These are phyloP conservation scores for Plasmodium cynomolgi DNA, from an alignment of 169 alveolate species.

Conservation along the genomic window DNA sequence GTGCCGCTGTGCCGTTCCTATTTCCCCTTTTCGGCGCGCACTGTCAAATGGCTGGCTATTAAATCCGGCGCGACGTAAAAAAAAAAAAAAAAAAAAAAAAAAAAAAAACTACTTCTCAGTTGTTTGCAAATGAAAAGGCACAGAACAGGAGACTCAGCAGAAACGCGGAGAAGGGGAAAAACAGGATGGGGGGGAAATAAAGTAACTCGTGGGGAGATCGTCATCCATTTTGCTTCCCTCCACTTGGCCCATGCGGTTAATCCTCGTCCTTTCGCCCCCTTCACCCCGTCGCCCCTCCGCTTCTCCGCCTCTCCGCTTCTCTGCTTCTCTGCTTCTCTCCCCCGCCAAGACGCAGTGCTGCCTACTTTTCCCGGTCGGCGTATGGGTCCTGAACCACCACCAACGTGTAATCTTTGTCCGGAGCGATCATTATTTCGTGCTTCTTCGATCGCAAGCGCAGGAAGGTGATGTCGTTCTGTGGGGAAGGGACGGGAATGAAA, in stretches of 20 bases:
- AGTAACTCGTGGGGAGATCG: not conserved
- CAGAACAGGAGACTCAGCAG: not conserved
- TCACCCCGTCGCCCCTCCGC: no score
- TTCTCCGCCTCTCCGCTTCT: no score
- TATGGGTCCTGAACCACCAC: conserved; percentile 94
- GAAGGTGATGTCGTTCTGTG: conserved; percentile 91
- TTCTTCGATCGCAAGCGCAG: conserved; percentile 93
- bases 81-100: no score
- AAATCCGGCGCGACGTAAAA: not conserved
- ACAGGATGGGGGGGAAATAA: not conserved
- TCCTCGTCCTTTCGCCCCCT: no score
- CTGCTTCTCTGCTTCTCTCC: not conserved
- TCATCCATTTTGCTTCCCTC: no score
- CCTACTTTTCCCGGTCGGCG: conserved; percentile 82
- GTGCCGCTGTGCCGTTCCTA: not conserved
- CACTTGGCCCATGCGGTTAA: no score
- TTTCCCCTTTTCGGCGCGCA: no score
- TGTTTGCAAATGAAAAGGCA: not conserved
- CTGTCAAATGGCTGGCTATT: no score
- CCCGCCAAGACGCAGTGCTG: not conserved
- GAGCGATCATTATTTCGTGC: conserved; percentile 96
- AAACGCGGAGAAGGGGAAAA: not conserved
- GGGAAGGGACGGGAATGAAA: conserved; percentile 5
- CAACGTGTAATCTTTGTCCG: conserved; percentile 94
- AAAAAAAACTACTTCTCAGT: not conserved